These are phyloP conservation scores for Mortierella sp. DNA, from an alignment of 371 early-diverging fungal genomes.

Conservation along the genomic window DNA sequence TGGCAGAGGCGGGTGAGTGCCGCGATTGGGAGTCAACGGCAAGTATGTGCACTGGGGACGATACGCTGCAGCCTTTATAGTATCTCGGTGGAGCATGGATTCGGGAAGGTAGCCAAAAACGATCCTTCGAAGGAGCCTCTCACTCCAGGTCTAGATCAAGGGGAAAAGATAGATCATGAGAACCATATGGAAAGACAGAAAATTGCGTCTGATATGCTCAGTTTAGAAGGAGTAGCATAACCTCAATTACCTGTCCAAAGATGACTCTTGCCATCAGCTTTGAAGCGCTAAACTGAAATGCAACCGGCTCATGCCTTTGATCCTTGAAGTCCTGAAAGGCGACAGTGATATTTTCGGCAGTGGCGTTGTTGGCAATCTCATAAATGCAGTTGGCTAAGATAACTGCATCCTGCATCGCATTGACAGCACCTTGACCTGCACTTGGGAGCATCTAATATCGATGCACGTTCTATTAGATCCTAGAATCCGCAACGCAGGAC, in stretches of 20 bases:
- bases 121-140: conserved; percentile 13
- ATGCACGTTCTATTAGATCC: too few species aligned
- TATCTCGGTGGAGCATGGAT: conserved; percentile 2
- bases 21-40: conserved; percentile 8
- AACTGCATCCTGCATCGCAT: conserved; percentile 40
- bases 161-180: too few species aligned
- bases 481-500: too few species aligned
- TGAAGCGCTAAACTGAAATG: conserved; percentile 12
- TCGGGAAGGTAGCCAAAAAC: conserved; percentile 17
- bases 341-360: conserved; percentile 11
- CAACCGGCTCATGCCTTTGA: conserved; percentile 21
- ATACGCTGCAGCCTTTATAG: conserved; percentile 4
- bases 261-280: conserved; percentile 26
- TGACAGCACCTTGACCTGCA: conserved; percentile 46
- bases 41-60: conserved; percentile 21
- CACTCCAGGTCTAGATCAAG: conserved; percentile 15
- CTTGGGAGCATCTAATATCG: conserved; percentile 36
- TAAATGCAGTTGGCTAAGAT: conserved; percentile 39
- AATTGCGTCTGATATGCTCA: neutral
- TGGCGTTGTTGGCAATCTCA: conserved; percentile 7
- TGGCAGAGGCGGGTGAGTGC: conserved; percentile 4
- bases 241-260: conserved; percentile 21
- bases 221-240: neutral
- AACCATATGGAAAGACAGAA: neutral
- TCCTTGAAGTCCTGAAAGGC: conserved; percentile 27